A percentile compares a stretch with the other conserved stretches of the same genome.
Conservation (phyloP, 371 early-diverging fungal species). For the Mortierella sp. region DNA sequence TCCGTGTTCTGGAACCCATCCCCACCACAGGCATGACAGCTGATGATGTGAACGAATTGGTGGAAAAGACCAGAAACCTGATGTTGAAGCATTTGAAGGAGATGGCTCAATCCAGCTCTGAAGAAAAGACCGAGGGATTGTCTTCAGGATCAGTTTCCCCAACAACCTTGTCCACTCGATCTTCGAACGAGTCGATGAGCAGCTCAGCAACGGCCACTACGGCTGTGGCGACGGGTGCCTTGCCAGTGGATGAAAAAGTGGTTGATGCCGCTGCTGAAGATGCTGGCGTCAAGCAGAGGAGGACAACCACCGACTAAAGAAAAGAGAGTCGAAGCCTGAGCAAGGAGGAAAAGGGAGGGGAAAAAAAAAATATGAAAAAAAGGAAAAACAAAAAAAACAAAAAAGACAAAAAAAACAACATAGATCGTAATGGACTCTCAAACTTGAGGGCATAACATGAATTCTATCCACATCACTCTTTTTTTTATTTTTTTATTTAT, state of each 20-base stretch:
- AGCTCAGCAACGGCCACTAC: conserved; percentile 2
- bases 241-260: too few relatives aligned
- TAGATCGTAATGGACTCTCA: not conserved
- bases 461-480: too few relatives aligned
- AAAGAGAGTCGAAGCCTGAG: too few relatives aligned
- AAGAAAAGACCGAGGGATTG: not conserved
- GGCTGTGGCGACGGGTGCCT: not conserved
- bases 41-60: conserved; percentile 77
- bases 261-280: conserved; percentile 25
- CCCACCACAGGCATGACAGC: conserved; percentile 67
- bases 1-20: conserved; percentile 87
- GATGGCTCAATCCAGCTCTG: conserved; percentile 49
- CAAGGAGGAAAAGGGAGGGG: too few relatives aligned
- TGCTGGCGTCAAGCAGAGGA: conserved; percentile 44
- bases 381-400: not conserved
- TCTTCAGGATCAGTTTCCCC: not conserved
- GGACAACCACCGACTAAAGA: conserved; percentile 36
- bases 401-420: not conserved
- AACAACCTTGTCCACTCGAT: not conserved
- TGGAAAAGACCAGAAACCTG: conserved; percentile 69
- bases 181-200: not conserved
- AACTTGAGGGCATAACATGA: not conserved
- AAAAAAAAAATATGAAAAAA: not conserved
- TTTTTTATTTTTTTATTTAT: not conserved
- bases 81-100: conserved; percentile 81